A percentile compares a stretch with the other conserved stretches of the same genome.
Conservation (phyloP, 2,329 filamentous ascomycete genomes). For the Chrysosphaeria jannelii region DNA sequence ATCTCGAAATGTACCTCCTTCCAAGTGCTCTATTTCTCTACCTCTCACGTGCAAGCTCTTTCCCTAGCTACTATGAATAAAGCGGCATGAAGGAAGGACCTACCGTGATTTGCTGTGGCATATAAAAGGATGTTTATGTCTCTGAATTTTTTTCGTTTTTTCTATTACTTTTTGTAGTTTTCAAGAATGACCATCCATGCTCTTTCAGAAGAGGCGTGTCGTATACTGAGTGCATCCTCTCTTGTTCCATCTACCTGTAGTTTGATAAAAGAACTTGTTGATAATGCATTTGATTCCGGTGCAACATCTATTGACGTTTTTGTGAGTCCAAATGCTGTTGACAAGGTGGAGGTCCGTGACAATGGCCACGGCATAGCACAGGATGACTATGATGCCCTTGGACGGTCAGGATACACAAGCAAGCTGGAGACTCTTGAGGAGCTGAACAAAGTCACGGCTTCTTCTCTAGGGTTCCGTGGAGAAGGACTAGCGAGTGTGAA, state of each 20-base stretch:
- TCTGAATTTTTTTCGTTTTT: neutral
- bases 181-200: constrained; percentile 16
- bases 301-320: constrained; percentile 34
- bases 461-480: constrained; percentile 45
- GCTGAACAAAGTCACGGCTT: constrained; percentile 21
- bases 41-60: too few species aligned
- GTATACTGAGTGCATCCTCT: constrained; percentile 28
- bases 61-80: too few species aligned
- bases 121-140: neutral
- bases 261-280: constrained; percentile 46
- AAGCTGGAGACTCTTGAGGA: constrained; percentile 38
- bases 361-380: constrained; percentile 41
- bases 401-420: constrained; percentile 40
- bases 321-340: constrained; percentile 33
- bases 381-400: constrained; percentile 29
- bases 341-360: constrained; percentile 38
- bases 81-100: neutral
- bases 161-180: neutral
- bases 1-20: too few species aligned
- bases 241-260: constrained; percentile 26
- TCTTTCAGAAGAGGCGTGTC: constrained; percentile 17
- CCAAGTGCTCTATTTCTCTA: too few species aligned
- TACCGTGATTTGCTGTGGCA: neutral
- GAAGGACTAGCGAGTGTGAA: constrained; percentile 39
- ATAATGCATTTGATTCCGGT: constrained; percentile 45